phyloP scores from a whole-genome alignment of 805 yeast genomes.

The Candida koratica region DNA sequence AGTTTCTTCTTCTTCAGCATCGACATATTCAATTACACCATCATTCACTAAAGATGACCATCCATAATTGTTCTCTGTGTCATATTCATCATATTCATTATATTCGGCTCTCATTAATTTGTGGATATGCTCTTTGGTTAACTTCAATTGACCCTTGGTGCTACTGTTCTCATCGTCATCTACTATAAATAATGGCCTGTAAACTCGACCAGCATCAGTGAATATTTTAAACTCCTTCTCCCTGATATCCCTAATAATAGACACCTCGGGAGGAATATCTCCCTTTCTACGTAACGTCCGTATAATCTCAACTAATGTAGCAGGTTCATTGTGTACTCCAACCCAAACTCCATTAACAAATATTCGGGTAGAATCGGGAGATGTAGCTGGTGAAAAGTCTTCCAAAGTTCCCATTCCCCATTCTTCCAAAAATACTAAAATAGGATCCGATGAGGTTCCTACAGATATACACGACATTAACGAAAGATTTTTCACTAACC shows the following conservation, averaged over 20 bases:
- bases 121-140: constrained; percentile 80
- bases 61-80: constrained; percentile 52
- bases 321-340: constrained; percentile 96
- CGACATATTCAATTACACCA: constrained; percentile 94
- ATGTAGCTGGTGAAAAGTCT: constrained; percentile 89
- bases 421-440: constrained; percentile 87
- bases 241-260: constrained; percentile 93
- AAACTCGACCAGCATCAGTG: constrained; percentile 98
- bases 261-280: constrained; percentile 92
- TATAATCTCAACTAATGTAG: constrained; percentile 86
- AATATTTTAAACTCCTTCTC: constrained; percentile 94
- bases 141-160: constrained; percentile 70
- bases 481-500: constrained; percentile 93
- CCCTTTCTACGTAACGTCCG: constrained; percentile 90
- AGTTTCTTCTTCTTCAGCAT: constrained; percentile 98
- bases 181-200: constrained; percentile 92
- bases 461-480: constrained; percentile 97
- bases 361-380: constrained; percentile 87
- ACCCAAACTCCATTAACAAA: constrained; percentile 99
- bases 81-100: constrained; percentile 52
- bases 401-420: constrained; percentile 99
- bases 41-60: constrained; percentile 81
- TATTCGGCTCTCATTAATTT: constrained; percentile 61
- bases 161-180: constrained; percentile 74
- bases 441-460: constrained; percentile 96